Conservation (phyloP, 208 protist species). For the Lotmaria passim region DNA sequence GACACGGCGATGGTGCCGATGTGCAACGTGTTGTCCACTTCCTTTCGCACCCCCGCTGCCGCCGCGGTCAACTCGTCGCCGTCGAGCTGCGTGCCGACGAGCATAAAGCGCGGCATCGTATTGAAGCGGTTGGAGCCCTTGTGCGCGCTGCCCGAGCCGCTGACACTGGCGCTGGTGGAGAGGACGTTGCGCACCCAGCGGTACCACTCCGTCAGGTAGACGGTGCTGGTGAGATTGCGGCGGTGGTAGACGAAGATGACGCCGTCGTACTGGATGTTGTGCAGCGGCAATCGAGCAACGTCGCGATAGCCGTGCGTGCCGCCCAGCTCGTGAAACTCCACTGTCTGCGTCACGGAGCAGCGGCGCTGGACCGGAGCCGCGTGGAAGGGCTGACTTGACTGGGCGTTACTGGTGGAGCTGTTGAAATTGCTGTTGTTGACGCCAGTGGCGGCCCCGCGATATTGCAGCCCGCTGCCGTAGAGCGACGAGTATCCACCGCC, state of each 20-base stretch:
- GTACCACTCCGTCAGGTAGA: constrained; percentile 65
- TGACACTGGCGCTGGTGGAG: constrained; percentile 2
- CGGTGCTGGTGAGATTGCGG: constrained; percentile 56
- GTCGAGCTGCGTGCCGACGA: constrained; percentile 49
- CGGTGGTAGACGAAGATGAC: constrained; percentile 81
- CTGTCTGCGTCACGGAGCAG: constrained; percentile 25
- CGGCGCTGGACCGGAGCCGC: not conserved
- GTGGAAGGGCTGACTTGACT: not conserved
- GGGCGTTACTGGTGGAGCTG: not conserved
- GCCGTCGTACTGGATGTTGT: constrained; percentile 67
- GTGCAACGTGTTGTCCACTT: constrained; percentile 14
- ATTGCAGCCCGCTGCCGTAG: constrained; percentile 23
- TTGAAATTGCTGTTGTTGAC: not conserved
- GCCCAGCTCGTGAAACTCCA: constrained; percentile 84
- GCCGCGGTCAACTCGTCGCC: constrained; percentile 18
- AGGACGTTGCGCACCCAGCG: constrained; percentile 38
- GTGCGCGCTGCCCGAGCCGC: not conserved
- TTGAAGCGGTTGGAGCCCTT: not conserved
- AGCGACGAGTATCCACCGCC: constrained; percentile 3
- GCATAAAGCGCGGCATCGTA: constrained; percentile 38
- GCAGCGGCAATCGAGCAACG: constrained; percentile 49
- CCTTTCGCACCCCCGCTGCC: constrained; percentile 13
- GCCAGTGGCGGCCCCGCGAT: not conserved
- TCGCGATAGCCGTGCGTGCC: constrained; percentile 63
- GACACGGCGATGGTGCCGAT: constrained; percentile 19